Conservation (phyloP, 2,329 filamentous ascomycete species). For the Ophiostoma himal-ulmi region DNA sequence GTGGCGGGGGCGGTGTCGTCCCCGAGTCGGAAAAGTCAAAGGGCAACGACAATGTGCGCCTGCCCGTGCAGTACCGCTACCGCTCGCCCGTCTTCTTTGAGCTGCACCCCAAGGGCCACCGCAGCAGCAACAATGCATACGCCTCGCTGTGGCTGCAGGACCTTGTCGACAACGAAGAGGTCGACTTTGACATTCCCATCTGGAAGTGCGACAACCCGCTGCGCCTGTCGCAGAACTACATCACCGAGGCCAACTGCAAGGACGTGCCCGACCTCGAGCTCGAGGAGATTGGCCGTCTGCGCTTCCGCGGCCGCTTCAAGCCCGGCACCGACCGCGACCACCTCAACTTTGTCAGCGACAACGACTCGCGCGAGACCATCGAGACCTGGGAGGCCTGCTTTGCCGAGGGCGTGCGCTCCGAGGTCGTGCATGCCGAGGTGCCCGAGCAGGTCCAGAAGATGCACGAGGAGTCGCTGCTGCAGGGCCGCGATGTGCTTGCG, state of each 20-base stretch:
- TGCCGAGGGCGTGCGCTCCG: slow-evolving; percentile 73
- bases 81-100: slow-evolving; percentile 86
- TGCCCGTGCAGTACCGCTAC: slow-evolving; percentile 88
- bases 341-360: slow-evolving; percentile 74
- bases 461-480: slow-evolving; percentile 73
- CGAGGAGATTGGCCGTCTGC: slow-evolving; percentile 71
- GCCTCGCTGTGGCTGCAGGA: slow-evolving; percentile 82
- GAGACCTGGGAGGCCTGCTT: slow-evolving; percentile 92
- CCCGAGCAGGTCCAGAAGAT: slow-evolving; percentile 66
- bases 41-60: slow-evolving; percentile 47
- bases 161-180: slow-evolving; percentile 71
- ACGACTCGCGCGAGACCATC: slow-evolving; percentile 84
- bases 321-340: slow-evolving; percentile 86
- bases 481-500: slow-evolving; percentile 75
- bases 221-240: slow-evolving; percentile 84
- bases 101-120: slow-evolving; percentile 64
- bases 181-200: slow-evolving; percentile 78
- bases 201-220: slow-evolving; percentile 73
- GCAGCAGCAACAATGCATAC: slow-evolving; percentile 64
- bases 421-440: slow-evolving; percentile 66
- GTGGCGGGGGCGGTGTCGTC: slow-evolving; percentile 33
- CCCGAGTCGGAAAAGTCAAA: slow-evolving; percentile 27
- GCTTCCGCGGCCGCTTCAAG: slow-evolving; percentile 78
- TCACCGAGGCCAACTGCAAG: slow-evolving; percentile 70
- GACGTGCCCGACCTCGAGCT: slow-evolving; percentile 69